Base-by-base conservation (phyloP, 768 basidiomycete species). In the Hericium erinaceus region DNA sequence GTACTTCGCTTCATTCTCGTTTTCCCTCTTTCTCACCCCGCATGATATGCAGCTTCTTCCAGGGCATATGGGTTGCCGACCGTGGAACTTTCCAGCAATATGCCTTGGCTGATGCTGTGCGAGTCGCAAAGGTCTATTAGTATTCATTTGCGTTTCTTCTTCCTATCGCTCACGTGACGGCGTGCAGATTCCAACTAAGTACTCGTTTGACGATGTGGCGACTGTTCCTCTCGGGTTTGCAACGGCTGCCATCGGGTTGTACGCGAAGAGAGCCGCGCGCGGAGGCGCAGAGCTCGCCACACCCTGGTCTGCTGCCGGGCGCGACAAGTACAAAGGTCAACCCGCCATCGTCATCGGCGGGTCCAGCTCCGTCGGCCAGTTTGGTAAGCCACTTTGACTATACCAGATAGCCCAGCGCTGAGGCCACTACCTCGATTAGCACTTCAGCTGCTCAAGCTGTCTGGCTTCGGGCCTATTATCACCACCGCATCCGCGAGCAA, bases 191-290 rank as follows among this genome's bases (percentile, higher is more conserved):
- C 81, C 81, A 1, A 65, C 69, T 7, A 73, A 70, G 41, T 41
- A 79, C 48, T 72, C 76, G 1, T 80, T 77, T 58, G 81, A 80
- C 12, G 69, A 78, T 56, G 80, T 75, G 2, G 61, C 77, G 0
- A 75, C 80, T 1, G 64, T 83, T 18, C 79, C 81, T 7, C 66
- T 78, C 2, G 80, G 71, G 1, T 60, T 82, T n/a, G 72, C 74
- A 8, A 77, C 78, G 18, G 78, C 79, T 15, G 76, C 75, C 38
- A 68, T 75, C n/a, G 81, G 78, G 2, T 60, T 84, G 18, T 83
- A 79, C 65, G 71, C 65, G 28, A 63, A 57, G 52, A 66, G 46
- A 15, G 68, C 72, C 0, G 66, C 73, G 58, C 20, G 37, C 37
- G 56, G 56, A 13, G 78, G 78, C 44, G 66, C 73, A 2, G 75